These are phyloP conservation scores for Pseudonectria foliicola DNA, from an alignment of 2,329 filamentous ascomycete species.

Conservation along the genomic window DNA sequence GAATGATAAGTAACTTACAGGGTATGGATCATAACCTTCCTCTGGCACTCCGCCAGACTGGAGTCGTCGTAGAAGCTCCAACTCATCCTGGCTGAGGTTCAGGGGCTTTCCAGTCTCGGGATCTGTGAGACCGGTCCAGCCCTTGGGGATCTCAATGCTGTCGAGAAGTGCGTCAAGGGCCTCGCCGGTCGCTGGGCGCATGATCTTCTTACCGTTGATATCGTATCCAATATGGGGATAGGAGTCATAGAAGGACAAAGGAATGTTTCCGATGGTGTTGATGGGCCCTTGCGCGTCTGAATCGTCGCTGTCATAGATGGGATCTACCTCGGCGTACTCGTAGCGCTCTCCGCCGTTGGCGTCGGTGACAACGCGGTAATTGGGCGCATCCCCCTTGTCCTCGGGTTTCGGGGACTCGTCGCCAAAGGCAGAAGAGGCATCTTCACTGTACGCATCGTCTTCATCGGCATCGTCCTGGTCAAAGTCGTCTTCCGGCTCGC, in stretches of 20 bases:
- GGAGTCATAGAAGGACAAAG: conserved; percentile 89
- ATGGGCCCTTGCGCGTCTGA: conserved; percentile 69
- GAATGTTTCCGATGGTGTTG: conserved; percentile 95
- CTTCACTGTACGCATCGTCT: conserved; percentile 19
- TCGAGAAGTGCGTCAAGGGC: conserved; percentile 90
- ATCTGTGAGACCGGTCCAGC: conserved; percentile 94
- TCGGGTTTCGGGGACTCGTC: conserved; percentile 22
- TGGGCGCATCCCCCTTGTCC: conserved; percentile 34
- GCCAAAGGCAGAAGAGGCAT: conserved; percentile 30
- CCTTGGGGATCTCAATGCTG: conserved; percentile 93
- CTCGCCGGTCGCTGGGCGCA: conserved; percentile 89
- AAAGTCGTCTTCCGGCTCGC: conserved; percentile 29
- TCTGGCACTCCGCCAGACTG: conserved; percentile 83
- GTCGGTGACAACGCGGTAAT: conserved; percentile 59
- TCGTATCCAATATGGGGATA: conserved; percentile 98
- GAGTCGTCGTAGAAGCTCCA: conserved; percentile 80
- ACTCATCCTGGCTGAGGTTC: conserved; percentile 76
- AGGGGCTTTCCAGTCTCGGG: conserved; percentile 89
- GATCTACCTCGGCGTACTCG: conserved; percentile 88
- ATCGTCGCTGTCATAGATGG: conserved; percentile 93
- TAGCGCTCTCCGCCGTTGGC: conserved; percentile 89
- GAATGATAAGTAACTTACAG: conserved; percentile 41
- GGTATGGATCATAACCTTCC: conserved; percentile 88
- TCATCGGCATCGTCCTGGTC: conserved; percentile 30
- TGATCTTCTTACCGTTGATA: conserved; percentile 97